Evolutionary conservation across 1,139 yeast genomes (phyloP).

Genomic region (Geotrichum fermentans): DNA sequence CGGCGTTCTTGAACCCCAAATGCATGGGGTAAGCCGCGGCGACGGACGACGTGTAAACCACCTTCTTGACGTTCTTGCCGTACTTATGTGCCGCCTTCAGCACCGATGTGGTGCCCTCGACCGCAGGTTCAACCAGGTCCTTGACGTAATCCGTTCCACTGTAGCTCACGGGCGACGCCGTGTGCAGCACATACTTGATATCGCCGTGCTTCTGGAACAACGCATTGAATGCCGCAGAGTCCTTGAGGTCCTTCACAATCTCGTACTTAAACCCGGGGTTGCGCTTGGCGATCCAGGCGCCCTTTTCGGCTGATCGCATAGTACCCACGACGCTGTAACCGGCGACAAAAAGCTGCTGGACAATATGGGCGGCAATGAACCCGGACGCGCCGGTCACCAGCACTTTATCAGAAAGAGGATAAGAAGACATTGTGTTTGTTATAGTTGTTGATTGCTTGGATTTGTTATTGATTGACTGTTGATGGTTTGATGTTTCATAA

Average conservation of each 20-base stretch:
- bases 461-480: too few species aligned
- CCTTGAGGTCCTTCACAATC: constrained; percentile 42
- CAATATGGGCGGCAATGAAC: constrained; percentile 48
- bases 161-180: constrained; percentile 43
- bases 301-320: constrained; percentile 50
- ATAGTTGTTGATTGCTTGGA: too few species aligned
- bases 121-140: constrained; percentile 45
- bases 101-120: constrained; percentile 46
- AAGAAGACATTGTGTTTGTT: not conserved
- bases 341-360: constrained; percentile 32
- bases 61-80: constrained; percentile 47
- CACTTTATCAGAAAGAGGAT: too few species aligned
- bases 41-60: constrained; percentile 52
- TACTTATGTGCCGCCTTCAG: constrained; percentile 41
- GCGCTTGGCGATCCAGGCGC: constrained; percentile 40
- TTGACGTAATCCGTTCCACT: constrained; percentile 28
- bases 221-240: constrained; percentile 39
- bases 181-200: constrained; percentile 40
- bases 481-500: too few species aligned
- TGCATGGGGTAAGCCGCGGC: constrained; percentile 39
- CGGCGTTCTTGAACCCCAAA: constrained; percentile 23
- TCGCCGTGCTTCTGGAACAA: constrained; percentile 38
- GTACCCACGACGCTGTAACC: constrained; percentile 55
- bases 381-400: too few species aligned
- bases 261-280: constrained; percentile 34